Base-by-base conservation (phyloP, 495 filamentous ascomycete species). In the Barbatosphaeria neglecta region DNA sequence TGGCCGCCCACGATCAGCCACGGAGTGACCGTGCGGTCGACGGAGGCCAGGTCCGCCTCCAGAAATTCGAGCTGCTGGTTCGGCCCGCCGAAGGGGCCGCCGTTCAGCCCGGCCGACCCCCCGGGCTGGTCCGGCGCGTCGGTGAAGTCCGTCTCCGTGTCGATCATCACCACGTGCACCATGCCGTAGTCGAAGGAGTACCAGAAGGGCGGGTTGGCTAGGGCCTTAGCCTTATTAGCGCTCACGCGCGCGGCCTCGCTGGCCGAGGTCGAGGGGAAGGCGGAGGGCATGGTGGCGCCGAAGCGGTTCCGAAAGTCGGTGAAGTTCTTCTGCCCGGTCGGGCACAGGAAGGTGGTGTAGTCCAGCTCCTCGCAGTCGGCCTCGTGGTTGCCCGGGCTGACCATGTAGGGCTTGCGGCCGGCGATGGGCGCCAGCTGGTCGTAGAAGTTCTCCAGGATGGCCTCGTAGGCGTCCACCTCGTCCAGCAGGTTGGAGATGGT, bases 131-230 rank as follows among this genome's bases (percentile, higher is more conserved):
- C 71, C 10, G 70, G 69, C 18, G 70, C 73, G 41, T 64, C 39
- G 19, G 60, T 40, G 38, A 73, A 67, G 53, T 75, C 75, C 17
- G 76, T 78, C 40, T 79, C 74, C 1, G 72, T 78, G 63, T 80
- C 61, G 56, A 78, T 67, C 72, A 75, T 74, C 31, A 68, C 60
- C 43, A 75, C 56, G 60, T 81, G 77, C 6, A 65, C 66, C 68
- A 77, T 73, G 50, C 77, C 77, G 61, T 79, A 77, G 41, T 81
- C 76, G 57, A 81, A 81, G 0, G 75, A 78, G 58, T 77, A 81
- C 77, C 77, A 81, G 62, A 81, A 81, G 0, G 77, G 77, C 1
- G 78, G 77, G 23, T 75, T 72, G 3, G 77, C 62, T 4, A 78
- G 66, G 22, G 48, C 37, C 5, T 61, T 54, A 3, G 78, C 78